phyloP scores from a whole-genome alignment of 2,329 filamentous ascomycete genomes.

The Exophiala bonariae region DNA sequence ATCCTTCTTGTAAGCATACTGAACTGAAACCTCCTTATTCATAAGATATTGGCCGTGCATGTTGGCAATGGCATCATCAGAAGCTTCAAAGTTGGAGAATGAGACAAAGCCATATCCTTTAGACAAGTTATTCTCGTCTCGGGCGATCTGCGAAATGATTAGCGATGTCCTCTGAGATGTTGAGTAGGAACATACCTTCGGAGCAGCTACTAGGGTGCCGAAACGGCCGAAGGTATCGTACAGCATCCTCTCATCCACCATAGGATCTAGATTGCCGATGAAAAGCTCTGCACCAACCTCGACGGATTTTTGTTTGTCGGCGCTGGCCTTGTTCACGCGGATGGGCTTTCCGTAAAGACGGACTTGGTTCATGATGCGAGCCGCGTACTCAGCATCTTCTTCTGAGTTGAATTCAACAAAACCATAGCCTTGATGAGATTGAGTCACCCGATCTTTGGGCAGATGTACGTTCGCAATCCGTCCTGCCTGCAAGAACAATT shows the following conservation, averaged over 20 bases:
- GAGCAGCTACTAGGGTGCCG: slow-evolving; percentile 77
- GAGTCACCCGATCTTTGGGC: slow-evolving; percentile 95
- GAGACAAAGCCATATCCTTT: slow-evolving; percentile 98
- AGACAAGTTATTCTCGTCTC: slow-evolving; percentile 82
- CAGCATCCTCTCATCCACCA: slow-evolving; percentile 93
- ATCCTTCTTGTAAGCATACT: slow-evolving; percentile 99
- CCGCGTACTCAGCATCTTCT: slow-evolving; percentile 93
- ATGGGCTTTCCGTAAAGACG: slow-evolving; percentile 91
- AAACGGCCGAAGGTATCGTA: slow-evolving; percentile 96
- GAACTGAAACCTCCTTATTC: slow-evolving; percentile 93
- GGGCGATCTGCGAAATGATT: slow-evolving; percentile 58
- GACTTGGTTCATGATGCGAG: slow-evolving; percentile 94
- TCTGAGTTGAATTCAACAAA: slow-evolving; percentile 98
- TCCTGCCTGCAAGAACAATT: slow-evolving; percentile 96
- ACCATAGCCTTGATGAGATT: slow-evolving; percentile 95
- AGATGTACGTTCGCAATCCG: slow-evolving; percentile 98
- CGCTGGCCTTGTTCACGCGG: slow-evolving; percentile 89
- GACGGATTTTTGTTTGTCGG: slow-evolving; percentile 90
- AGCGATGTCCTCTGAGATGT: slow-evolving; percentile 21
- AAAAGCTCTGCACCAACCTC: slow-evolving; percentile 97
- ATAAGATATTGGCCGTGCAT: slow-evolving; percentile 97
- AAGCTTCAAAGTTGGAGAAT: slow-evolving; percentile 89
- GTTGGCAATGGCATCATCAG: slow-evolving; percentile 84
- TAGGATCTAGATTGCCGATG: slow-evolving; percentile 88
- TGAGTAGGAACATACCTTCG: slow-evolving; percentile 63